Evolutionary conservation across 2,329 filamentous ascomycete species (phyloP), one percentile per base, ranked within the genome.

Genomic region (Colletotrichum graminicola): DNA sequence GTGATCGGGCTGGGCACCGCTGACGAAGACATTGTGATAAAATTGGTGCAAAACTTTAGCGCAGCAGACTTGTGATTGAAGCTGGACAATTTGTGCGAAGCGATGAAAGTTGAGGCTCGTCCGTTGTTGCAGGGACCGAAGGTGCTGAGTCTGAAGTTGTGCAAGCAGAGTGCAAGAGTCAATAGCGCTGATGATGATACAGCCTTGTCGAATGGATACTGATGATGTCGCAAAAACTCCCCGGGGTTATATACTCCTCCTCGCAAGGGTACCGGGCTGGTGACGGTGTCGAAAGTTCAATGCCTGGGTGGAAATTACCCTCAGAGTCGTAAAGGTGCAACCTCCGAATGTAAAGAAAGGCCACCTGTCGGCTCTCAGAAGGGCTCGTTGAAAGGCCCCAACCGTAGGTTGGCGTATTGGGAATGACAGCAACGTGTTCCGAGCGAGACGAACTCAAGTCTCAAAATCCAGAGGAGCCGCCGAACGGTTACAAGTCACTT

Each of bases 1-100:
- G n/a, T 63, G 34, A 39, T 52, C 47, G 62, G 36, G 29, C 52
- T 73, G 21, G 71, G 57, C 10, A 73, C 62, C 8, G 70, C 26
- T 45, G 66, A 55, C 34, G 71, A 71, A 34, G 70, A 72, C 73
- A 74, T 73, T 49, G 5, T 57, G 29, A 61, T 51, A n/a, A n/a
- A n/a, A 18, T 34, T 18, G 21, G 4, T 36, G 54, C 54, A 8
- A 26, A 41, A n/a, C 34, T 18, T 16, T 23, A 18, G 23, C 34
- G 14, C n/a, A 18, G n/a, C n/a, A 36, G 26, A 18, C 12, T 26
- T 26, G 6, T 41, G 34, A 34, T 10, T 2, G 34, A 41, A 26
- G 34, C 34, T 39, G 34, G 14, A 5, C 8, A n/a, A 41, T 11
- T 5, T 23, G 32, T 1, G 1, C 11, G 34, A 41, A 26, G 59